Conservation (phyloP, 257 asterid genomes). For the Agastache rugosa region DNA sequence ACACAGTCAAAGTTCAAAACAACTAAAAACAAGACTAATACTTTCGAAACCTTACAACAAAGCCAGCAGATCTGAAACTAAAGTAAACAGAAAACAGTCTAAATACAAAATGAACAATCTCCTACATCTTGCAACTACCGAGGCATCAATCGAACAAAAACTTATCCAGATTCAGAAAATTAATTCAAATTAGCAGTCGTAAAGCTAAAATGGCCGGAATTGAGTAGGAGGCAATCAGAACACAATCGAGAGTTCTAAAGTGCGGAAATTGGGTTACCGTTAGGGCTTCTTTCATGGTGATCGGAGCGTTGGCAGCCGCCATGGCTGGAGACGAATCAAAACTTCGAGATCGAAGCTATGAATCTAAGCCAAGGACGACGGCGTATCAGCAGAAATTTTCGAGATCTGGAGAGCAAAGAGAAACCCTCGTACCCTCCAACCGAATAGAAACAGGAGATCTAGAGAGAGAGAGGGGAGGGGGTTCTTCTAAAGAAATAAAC, state of each 20-base stretch:
- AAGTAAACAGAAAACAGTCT: slow-evolving; percentile 35
- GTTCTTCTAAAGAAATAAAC: slow-evolving; percentile 34
- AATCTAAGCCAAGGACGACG: slow-evolving; percentile 52
- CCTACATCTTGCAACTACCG: slow-evolving; percentile 26
- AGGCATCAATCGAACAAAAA: slow-evolving; percentile 37
- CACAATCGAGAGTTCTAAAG: slow-evolving; percentile 15
- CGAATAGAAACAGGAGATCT: slow-evolving; percentile 39
- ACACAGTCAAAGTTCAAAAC: slow-evolving; percentile 47
- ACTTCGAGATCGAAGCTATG: slow-evolving; percentile 53
- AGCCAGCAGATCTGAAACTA: slow-evolving; percentile 52
- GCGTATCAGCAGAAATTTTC: slow-evolving; percentile 36
- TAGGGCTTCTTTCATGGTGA: slow-evolving; percentile 94
- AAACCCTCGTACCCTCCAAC: slow-evolving; percentile 53
- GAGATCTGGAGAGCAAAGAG: slow-evolving; percentile 58
- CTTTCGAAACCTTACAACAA: slow-evolving; percentile 15
- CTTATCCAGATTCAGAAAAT: slow-evolving; percentile 21
- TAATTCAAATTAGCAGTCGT: slow-evolving; percentile 15
- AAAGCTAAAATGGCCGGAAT: slow-evolving; percentile 26
- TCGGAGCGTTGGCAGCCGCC: slow-evolving; percentile 99
- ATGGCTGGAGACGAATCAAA: slow-evolving; percentile 58
- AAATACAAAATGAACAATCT: slow-evolving; percentile 16
- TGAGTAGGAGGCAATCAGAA: slow-evolving; percentile 27
- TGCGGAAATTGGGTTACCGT: slow-evolving; percentile 60
- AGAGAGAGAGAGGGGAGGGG: slow-evolving; percentile 41
- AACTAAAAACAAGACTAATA: slow-evolving; percentile 13